Evolutionary conservation across 2,329 filamentous ascomycete genomes (phyloP), one percentile per base, ranked within the genome.

Genomic region (Clonostachys byssicola): DNA sequence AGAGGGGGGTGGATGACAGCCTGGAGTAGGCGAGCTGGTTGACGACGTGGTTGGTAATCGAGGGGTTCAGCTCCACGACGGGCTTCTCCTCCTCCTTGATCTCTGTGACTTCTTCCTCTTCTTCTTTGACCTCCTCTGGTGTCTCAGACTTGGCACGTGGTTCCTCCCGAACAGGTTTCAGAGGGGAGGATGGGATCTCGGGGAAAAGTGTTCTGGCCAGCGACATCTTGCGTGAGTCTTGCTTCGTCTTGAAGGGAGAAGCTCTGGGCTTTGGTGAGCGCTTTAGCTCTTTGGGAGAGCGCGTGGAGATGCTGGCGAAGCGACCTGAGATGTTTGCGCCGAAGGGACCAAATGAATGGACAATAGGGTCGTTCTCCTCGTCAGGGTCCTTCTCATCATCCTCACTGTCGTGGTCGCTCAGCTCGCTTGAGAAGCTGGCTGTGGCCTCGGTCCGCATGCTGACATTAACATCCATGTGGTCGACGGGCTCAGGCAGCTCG

Each of bases 1-100:
- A 95, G 43, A 97, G 77, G 5, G 94, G 92, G 23, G 90, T 94
- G 0, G 92, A 95, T 14, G 92, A 92, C 7, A 97, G 77, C 30
- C 92, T 88, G 2, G 94, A 96, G 67, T 89, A 99, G 34, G 94
- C 94, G 33, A 99, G 81, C 68, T 99, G 94, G 67, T 97, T 97
- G 63, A 94, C 80, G 52, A 95, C 84, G 62, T 99, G 94, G 66
- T 96, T 95, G 57, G 80, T 79, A 53, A 94, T 63, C 33, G 63
- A 54, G 17, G 69, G 65, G 46, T 74, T 66, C 40, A 72, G 59
- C 44, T 67, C 64, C 17, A 63, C 52, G 33, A 65, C 50, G 23
- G 55, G 53, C 8, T 54, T 52, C 16, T 54, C 51, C 17, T 56
- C 45, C 42, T 51, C 48, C 17, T 45, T 42, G 34, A 46, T 41